phyloP scores from a whole-genome alignment of 305 asterid species.

The Fraxinus velutina region DNA sequence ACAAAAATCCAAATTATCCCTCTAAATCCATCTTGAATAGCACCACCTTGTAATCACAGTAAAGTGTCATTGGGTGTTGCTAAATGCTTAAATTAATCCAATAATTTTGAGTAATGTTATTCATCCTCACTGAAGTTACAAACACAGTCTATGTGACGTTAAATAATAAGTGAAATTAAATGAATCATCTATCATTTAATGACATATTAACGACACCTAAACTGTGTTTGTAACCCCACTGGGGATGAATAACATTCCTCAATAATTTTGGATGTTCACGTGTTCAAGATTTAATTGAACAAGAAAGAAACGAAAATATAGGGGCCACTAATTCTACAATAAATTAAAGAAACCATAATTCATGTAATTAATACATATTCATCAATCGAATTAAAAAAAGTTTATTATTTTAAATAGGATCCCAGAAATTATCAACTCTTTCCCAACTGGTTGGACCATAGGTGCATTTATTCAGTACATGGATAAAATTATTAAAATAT shows the following conservation, averaged over 20 bases:
- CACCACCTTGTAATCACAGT: neutral
- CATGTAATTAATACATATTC: neutral
- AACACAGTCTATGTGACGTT: too few relatives aligned
- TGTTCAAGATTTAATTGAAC: neutral
- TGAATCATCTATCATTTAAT: too few relatives aligned
- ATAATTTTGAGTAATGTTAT: neutral
- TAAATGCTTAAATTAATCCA: neutral
- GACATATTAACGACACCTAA: too few relatives aligned
- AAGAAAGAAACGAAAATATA: neutral
- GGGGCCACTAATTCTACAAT: neutral
- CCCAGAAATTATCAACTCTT: neutral
- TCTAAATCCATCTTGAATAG: neutral
- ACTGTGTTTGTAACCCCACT: too few relatives aligned
- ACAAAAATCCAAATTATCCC: neutral
- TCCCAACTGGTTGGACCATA: neutral
- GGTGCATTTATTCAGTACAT: neutral
- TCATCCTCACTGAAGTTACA: too few relatives aligned
- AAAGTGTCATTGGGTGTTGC: neutral
- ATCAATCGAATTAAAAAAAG: neutral
- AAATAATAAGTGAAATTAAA: too few relatives aligned
- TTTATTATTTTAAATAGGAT: too few relatives aligned
- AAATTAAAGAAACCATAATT: neutral
- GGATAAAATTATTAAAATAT: neutral
- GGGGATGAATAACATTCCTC: too few relatives aligned
- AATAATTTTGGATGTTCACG: neutral